phyloP scores from a whole-genome alignment of 306 rosid species.

The Castanea sativa region DNA sequence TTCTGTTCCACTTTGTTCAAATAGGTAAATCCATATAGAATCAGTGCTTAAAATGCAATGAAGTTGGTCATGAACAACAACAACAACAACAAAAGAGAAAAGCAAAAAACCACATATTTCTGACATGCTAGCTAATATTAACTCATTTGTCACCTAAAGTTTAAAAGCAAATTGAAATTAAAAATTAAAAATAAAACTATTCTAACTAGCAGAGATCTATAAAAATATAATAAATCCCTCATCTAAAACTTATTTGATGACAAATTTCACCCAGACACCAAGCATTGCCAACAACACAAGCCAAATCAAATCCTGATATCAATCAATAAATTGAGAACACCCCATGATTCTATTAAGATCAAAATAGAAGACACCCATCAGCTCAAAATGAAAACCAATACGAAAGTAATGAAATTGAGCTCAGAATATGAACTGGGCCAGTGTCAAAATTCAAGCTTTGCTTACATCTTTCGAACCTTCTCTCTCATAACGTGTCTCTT shows the following conservation, averaged over 20 bases:
- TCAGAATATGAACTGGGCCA: not conserved
- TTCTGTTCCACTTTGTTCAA: not conserved
- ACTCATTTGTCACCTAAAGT: not conserved
- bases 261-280: not conserved
- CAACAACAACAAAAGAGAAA: not conserved
- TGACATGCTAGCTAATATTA: not conserved
- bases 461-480: slow-evolving; percentile 82
- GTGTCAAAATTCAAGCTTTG: not conserved
- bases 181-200: not conserved
- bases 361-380: not conserved
- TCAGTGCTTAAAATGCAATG: not conserved
- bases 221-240: not conserved
- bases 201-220: not conserved
- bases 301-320: not conserved
- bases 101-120: not conserved
- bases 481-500: slow-evolving; percentile 69
- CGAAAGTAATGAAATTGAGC: not conserved
- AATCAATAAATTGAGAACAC: not conserved
- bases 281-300: not conserved
- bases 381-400: not conserved
- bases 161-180: not conserved
- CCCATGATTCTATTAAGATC: not conserved
- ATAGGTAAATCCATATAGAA: not conserved
- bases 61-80: not conserved
- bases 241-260: not conserved